Evolutionary conservation across 768 basidiomycete species (phyloP), one percentile per base, ranked within the genome.

Genomic region (Trametes elegans): DNA sequence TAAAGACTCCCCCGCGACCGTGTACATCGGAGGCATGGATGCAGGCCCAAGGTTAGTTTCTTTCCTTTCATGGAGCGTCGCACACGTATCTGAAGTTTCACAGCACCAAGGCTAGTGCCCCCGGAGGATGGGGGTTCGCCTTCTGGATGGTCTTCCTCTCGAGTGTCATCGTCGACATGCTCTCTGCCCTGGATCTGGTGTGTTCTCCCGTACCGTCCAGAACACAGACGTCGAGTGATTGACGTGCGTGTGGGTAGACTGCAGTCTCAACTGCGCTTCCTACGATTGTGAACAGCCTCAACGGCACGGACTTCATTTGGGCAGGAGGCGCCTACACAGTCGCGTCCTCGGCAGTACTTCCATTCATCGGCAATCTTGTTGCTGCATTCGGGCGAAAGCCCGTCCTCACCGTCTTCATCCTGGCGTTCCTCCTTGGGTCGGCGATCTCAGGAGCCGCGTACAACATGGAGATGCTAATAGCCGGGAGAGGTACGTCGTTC

Each of bases 381-480:
- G 49, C 68, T 5, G 64, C 68, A 0, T 73, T 75, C 49, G 74
- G 74, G 0, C 63, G 74, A 3, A 64, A 61, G 9, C 70, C 71
- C 3, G 59, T 68, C 39, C 57, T 74, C 26, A 53, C 73, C 9
- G 58, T 53, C 0, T 59, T 63, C 19, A 58, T 74, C 9, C 23
- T 62, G 0, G 46, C 70, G 14, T 75, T 75, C 48, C 71, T 72
- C 0, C 21, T 75, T 21, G 77, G 77, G 0, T 70, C 69, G 16
- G 76, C 73, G 0, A n/a, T 78, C 1, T 68, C 66, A 11, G 78
- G 74, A 0, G 66, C 71, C 0, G 73, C 75, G 0, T 61, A 70
- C 29, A 72, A 47, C 49, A 76, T 78, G 73, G 49, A 56, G 5
- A 71, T 71, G 71, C 57, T 76, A 5, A 76, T 79, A 41, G 74